Evolutionary conservation across 2,329 filamentous ascomycete genomes (phyloP).

Genomic region (Ambrosiella xylebori): DNA sequence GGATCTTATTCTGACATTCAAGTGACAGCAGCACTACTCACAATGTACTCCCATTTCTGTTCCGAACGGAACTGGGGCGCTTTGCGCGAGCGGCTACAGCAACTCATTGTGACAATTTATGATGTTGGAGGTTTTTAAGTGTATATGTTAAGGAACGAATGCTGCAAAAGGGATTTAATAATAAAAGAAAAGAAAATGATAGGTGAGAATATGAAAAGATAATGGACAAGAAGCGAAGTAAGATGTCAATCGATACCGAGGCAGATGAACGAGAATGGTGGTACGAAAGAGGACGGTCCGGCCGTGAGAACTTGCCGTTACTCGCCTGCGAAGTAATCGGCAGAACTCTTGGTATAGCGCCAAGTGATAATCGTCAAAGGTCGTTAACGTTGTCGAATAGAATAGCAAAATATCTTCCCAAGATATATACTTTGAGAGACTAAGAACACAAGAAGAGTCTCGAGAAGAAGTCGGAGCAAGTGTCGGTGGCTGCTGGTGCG

Average conservation of each 20-base stretch:
- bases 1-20: not conserved
- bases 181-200: not conserved
- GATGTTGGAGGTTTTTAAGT: conserved; percentile 16
- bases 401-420: too few species aligned
- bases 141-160: not conserved
- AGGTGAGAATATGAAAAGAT: not conserved
- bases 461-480: not conserved
- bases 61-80: conserved; percentile 53
- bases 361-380: too few species aligned
- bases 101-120: conserved; percentile 35
- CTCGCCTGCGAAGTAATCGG: conserved; percentile 13
- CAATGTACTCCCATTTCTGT: conserved; percentile 90
- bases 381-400: too few species aligned
- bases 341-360: not conserved
- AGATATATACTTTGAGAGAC: not conserved
- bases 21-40: conserved; percentile 26
- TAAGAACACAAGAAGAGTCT: not conserved
- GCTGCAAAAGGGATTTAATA: conserved; percentile 7
- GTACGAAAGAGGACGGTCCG: conserved; percentile 10
- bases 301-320: conserved; percentile 12
- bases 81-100: conserved; percentile 44
- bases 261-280: conserved; percentile 3
- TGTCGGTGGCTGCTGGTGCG: not conserved
- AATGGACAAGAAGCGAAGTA: conserved; percentile 13
- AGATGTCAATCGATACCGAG: not conserved